phyloP scores from a whole-genome alignment of 768 basidiomycete genomes.

The Boletus reticuloceps region DNA sequence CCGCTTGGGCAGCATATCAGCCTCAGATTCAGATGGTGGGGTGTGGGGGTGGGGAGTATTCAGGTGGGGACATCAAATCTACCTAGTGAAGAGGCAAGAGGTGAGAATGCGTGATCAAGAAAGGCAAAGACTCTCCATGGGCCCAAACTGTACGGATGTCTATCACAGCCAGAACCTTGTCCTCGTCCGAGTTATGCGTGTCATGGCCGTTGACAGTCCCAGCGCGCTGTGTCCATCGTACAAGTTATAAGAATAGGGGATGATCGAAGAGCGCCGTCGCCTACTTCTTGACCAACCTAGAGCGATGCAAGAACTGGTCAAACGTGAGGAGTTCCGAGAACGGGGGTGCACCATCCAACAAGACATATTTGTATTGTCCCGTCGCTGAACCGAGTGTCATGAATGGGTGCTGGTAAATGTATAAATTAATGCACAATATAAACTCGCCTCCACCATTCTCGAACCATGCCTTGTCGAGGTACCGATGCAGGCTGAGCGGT shows the following conservation, averaged over 20 bases:
- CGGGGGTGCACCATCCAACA: constrained; percentile 33
- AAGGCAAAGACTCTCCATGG: constrained; percentile 7
- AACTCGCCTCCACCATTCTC: constrained; percentile 36
- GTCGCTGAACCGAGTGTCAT: constrained; percentile 38
- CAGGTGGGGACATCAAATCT: constrained; percentile 34
- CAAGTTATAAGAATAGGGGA: constrained; percentile 47
- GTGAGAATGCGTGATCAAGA: neutral
- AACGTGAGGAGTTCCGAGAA: constrained; percentile 41
- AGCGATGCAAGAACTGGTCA: constrained; percentile 45
- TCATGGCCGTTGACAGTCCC: neutral
- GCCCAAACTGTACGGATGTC: constrained; percentile 11
- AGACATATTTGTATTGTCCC: neutral
- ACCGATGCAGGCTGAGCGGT: constrained; percentile 50
- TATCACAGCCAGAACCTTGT: neutral
- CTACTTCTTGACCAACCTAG: constrained; percentile 36
- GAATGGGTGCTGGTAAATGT: constrained; percentile 42
- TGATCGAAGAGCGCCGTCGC: constrained; percentile 34
- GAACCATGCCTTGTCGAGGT: constrained; percentile 47
- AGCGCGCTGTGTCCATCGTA: constrained; percentile 24
- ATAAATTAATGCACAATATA: constrained; percentile 41
- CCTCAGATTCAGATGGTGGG: no score
- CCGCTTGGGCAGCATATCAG: no score
- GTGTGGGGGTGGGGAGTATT: constrained; percentile 18
- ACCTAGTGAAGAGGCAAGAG: constrained; percentile 21
- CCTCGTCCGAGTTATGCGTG: neutral